Evolutionary conservation across 148 eudicot species (phyloP), one percentile per base, ranked within the genome.

Genomic region (Arbutus unedo): DNA sequence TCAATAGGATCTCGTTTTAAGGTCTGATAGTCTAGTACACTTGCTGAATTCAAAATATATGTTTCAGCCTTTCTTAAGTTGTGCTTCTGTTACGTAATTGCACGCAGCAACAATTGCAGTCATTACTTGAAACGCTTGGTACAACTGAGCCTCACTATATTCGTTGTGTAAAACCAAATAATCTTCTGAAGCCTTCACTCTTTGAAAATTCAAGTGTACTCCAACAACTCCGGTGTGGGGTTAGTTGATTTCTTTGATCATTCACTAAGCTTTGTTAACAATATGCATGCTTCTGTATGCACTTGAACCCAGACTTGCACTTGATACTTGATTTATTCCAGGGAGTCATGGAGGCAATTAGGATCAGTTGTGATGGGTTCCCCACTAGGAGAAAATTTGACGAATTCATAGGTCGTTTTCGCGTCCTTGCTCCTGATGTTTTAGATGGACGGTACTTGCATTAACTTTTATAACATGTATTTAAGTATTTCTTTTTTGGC

Each of bases 281-380:
- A 21, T 2, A 62, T 62, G 48, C 72, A 25, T 64, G 38, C 60
- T 50, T 64, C 70, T 77, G 59, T 76, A 56, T 38, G 41, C 70
- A 23, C 57, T 59, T 59, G n/a, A 9, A 59, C 1, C n/a, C n/a
- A 23, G 23, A 59, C 56, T 16, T 49, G 31, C 74, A 54, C 23
- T 87, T 66, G 70, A 78, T 66, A 57, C 68, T 83, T 51, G 16
- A 70, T 85, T 72, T n/a, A 43, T 79, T 79, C 77, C 85, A 96
- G 99, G 99, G 99, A 83, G 98, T 96, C 82, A 90, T 94, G 99
- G 99, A 96, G 87, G 99, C 99, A 81, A 96, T 96, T 83, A 93
- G 99, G 86, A 96, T 96, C 85, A 96, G 99, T 85, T 93, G 97
- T 83, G 98, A 98, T 84, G 98, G 99, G 81, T 96, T 84, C 84